phyloP scores from a whole-genome alignment of 805 yeast genomes.

The Candida pini region DNA sequence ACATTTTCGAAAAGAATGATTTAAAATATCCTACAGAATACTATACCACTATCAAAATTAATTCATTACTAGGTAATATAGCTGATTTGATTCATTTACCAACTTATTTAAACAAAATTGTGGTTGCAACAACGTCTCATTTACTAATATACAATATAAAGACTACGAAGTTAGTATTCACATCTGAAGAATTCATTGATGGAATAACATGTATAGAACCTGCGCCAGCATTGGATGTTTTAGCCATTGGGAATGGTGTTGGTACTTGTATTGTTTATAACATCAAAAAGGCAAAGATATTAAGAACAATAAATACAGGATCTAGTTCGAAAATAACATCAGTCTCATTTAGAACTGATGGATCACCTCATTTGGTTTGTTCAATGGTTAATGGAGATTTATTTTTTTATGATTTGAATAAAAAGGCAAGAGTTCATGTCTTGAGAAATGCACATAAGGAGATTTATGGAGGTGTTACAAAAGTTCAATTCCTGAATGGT shows the following conservation, averaged over 20 bases:
- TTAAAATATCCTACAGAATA: conserved; percentile 52
- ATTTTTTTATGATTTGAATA: conserved; percentile 75
- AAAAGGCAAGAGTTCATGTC: conserved; percentile 68
- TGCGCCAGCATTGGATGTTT: conserved; percentile 82
- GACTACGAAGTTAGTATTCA: conserved; percentile 64
- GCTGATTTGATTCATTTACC: conserved; percentile 76
- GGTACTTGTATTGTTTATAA: conserved; percentile 68
- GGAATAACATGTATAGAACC: conserved; percentile 66
- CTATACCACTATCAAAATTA: conserved; percentile 57
- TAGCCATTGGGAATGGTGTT: conserved; percentile 68
- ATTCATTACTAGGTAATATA: conserved; percentile 64
- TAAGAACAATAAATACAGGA: conserved; percentile 47
- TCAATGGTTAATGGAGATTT: conserved; percentile 79
- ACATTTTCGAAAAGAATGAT: conserved; percentile 28
- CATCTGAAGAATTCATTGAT: conserved; percentile 41
- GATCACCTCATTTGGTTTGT: conserved; percentile 73
- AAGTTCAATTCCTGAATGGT: conserved; percentile 73
- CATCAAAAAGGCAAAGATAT: conserved; percentile 53
- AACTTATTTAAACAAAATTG: conserved; percentile 85
- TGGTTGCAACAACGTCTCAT: conserved; percentile 67
- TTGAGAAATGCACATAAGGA: conserved; percentile 70
- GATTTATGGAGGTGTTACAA: conserved; percentile 69
- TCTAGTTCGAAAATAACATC: conserved; percentile 42
- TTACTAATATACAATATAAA: conserved; percentile 66
- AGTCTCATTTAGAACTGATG: conserved; percentile 88